These are phyloP conservation scores for Cytospora paraplurivora DNA, from an alignment of 2,329 filamentous ascomycete genomes.

Conservation along the genomic window DNA sequence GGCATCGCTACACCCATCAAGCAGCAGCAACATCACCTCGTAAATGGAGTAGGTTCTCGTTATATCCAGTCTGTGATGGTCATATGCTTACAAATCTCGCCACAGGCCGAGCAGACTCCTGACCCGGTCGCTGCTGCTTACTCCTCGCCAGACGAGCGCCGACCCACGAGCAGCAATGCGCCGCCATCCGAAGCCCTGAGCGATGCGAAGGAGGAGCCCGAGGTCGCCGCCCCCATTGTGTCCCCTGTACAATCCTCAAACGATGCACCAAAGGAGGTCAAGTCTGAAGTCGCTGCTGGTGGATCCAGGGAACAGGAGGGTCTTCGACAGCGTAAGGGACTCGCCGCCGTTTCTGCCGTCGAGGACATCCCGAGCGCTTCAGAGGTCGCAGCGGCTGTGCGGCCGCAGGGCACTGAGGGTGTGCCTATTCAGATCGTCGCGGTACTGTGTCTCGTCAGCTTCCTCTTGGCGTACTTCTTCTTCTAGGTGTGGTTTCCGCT, in stretches of 20 bases:
- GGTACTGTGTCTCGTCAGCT: constrained; percentile 81
- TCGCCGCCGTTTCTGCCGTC: constrained; percentile 23
- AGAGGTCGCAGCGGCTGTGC: constrained; percentile 52
- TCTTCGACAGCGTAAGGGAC: constrained; percentile 76
- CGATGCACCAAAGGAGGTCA: constrained; percentile 35
- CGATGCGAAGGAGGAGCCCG: constrained; percentile 30
- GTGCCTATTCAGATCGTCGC: constrained; percentile 88
- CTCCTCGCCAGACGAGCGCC: constrained; percentile 37
- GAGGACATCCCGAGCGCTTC: constrained; percentile 40
- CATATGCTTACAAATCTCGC: constrained; percentile 10
- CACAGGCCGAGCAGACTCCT: constrained; percentile 38
- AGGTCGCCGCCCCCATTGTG: constrained; percentile 31
- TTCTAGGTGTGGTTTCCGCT: constrained; percentile 61
- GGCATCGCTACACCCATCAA: constrained; percentile 36
- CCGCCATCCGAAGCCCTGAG: constrained; percentile 27
- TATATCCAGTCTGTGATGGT: not conserved
- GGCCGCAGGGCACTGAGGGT: constrained; percentile 64
- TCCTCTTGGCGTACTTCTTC: constrained; percentile 93
- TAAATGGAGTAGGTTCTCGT: constrained; percentile 37
- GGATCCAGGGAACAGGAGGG: constrained; percentile 71
- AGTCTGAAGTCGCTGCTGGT: constrained; percentile 66
- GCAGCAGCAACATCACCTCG: constrained; percentile 27
- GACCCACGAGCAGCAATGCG: constrained; percentile 30
- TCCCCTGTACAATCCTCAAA: constrained; percentile 29
- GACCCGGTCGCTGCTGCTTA: constrained; percentile 37